phyloP scores from a whole-genome alignment of 306 rosid species.

The Castanospermum australe region DNA sequence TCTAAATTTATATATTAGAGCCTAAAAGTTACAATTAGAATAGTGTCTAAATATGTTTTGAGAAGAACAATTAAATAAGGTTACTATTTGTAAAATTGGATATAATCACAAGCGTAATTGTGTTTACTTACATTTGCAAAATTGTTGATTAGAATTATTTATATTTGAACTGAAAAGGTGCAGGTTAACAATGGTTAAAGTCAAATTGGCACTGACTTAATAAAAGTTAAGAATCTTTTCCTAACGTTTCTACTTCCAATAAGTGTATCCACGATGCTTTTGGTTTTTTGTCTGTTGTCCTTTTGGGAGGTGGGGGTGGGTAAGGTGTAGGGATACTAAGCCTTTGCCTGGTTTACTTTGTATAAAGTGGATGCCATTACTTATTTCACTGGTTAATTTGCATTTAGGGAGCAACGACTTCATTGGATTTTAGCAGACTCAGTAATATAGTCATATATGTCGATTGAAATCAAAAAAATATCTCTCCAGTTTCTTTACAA shows the following conservation, averaged over 20 bases:
- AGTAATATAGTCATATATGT: not conserved
- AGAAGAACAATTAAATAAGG: not conserved
- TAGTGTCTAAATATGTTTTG: not conserved
- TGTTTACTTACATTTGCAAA: not conserved
- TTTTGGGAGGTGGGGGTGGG: conserved; percentile 39
- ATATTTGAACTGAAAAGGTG: not conserved
- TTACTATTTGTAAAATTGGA: not conserved
- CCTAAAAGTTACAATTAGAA: not conserved
- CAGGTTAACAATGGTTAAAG: not conserved
- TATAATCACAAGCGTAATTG: not conserved
- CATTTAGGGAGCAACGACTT: conserved; percentile 22
- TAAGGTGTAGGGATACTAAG: conserved; percentile 4
- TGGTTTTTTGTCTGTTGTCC: conserved; percentile 27
- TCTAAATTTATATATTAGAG: not conserved
- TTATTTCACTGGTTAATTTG: conserved; percentile 19
- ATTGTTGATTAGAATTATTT: not conserved
- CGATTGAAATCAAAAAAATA: no score
- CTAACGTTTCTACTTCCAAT: conserved; percentile 12
- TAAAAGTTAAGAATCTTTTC: not conserved
- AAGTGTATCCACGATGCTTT: conserved; percentile 14
- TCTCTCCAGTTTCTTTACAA: no score
- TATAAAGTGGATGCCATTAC: conserved; percentile 4
- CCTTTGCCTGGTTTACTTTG: conserved; percentile 12
- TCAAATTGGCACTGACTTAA: not conserved
- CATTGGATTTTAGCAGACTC: conserved; percentile 26